Evolutionary conservation across 257 asterid genomes (phyloP).

Genomic region (Nicotiana obtusifolia): DNA sequence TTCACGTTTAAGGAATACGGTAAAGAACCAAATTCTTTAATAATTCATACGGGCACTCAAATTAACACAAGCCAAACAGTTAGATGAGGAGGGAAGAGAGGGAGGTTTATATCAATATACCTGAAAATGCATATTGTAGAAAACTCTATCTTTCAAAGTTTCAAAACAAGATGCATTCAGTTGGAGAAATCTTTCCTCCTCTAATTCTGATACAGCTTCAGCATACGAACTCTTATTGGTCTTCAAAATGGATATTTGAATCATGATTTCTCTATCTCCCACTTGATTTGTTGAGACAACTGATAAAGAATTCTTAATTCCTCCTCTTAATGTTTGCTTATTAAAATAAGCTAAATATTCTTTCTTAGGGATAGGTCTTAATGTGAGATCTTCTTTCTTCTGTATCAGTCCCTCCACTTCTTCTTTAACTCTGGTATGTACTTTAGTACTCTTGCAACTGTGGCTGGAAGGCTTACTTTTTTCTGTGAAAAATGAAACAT

Average conservation of each 20-base stretch:
- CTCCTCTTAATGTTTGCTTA: neutral
- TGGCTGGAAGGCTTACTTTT: conserved; percentile 11
- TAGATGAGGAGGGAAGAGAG: no score
- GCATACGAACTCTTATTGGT: neutral
- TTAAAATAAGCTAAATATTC: neutral
- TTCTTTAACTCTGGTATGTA: conserved; percentile 14
- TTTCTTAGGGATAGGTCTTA: neutral
- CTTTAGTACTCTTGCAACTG: neutral
- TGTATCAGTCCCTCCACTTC: conserved; percentile 6
- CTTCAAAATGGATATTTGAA: conserved; percentile 4
- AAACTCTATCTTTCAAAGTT: neutral
- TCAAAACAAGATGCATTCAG: conserved; percentile 2
- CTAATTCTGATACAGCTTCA: conserved; percentile 1
- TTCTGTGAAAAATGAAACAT: neutral
- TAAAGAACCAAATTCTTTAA: no score
- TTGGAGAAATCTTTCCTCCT: neutral
- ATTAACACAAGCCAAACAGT: no score
- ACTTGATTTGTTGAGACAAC: neutral
- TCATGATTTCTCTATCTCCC: conserved; percentile 5
- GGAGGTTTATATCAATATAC: neutral
- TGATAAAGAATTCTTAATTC: neutral
- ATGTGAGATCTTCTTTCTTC: conserved; percentile 7
- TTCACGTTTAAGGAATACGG: no score
- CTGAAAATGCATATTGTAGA: conserved; percentile 12
- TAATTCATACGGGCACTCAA: no score